phyloP scores from a whole-genome alignment of 257 asterid genomes.

The Coffea eugenioides region DNA sequence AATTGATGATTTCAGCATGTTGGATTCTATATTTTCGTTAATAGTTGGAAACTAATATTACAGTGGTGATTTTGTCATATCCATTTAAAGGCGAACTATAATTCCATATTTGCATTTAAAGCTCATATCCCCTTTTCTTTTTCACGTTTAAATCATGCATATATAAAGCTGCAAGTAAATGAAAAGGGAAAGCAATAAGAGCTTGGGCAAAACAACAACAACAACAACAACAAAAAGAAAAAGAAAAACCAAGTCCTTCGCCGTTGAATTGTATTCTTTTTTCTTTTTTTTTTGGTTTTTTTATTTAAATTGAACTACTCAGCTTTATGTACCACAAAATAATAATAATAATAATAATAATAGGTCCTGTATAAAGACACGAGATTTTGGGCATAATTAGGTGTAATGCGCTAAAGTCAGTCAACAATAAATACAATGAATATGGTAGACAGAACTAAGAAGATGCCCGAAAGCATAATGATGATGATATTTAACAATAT shows the following conservation, averaged over 20 bases:
- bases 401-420: slow-evolving; percentile 8
- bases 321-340: too few relatives aligned
- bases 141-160: too few relatives aligned
- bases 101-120: background rate
- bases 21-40: too few relatives aligned
- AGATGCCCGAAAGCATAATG: slow-evolving; percentile 21
- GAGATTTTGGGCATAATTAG: background rate
- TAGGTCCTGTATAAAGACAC: background rate
- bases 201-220: too few relatives aligned
- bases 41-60: too few relatives aligned
- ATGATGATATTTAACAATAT: slow-evolving; percentile 7
- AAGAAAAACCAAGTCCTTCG: background rate
- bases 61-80: too few relatives aligned
- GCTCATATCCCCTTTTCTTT: too few relatives aligned
- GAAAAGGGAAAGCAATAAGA: too few relatives aligned
- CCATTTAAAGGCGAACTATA: background rate
- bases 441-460: background rate
- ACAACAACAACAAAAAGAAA: too few relatives aligned
- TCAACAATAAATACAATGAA: slow-evolving; percentile 16
- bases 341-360: background rate
- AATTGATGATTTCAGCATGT: too few relatives aligned
- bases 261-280: too few relatives aligned
- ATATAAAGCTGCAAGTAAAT: too few relatives aligned
- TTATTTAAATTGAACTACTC: background rate
- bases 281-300: background rate